Conservation (phyloP, 2,329 filamentous ascomycete genomes). For the Passalora sequoiae region DNA sequence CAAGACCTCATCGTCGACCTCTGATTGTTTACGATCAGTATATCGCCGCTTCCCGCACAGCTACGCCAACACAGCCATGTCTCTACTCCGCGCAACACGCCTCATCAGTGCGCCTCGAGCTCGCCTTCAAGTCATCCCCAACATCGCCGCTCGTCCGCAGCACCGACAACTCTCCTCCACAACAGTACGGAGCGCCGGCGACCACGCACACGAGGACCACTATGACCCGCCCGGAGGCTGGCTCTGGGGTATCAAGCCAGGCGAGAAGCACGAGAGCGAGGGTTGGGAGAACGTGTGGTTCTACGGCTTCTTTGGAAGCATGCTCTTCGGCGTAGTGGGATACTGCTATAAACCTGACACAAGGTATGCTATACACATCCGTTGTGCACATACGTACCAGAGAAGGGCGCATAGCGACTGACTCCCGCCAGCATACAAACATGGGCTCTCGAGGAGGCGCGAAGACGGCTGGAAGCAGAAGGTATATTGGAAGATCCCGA, state of each 20-base stretch:
- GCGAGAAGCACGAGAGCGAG: constrained; percentile 92
- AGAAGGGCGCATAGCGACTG: neutral
- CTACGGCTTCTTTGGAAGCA: constrained; percentile 75
- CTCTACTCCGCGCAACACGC: constrained; percentile 27
- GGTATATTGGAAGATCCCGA: constrained; percentile 81
- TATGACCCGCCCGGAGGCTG: constrained; percentile 89
- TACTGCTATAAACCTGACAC: constrained; percentile 98
- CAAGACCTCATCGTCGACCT: no score
- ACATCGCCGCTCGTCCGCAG: constrained; percentile 25
- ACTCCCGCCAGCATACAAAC: constrained; percentile 76
- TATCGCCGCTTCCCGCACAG: no score
- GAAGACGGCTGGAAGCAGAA: constrained; percentile 90
- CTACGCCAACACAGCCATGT: constrained; percentile 24
- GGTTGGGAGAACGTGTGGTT: constrained; percentile 89
- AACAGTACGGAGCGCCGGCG: constrained; percentile 35
- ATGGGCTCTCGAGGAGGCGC: constrained; percentile 95
- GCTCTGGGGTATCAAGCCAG: constrained; percentile 90
- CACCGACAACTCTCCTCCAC: constrained; percentile 32
- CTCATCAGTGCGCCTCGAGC: constrained; percentile 30
- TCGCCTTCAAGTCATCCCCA: constrained; percentile 31
- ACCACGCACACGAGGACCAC: constrained; percentile 67
- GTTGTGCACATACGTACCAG: neutral
- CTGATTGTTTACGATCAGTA: no score
- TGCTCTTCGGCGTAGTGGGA: constrained; percentile 68
- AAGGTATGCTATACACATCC: constrained; percentile 56